Conservation (phyloP, 352 stramenopile species). For the Phytophthora syringae region DNA sequence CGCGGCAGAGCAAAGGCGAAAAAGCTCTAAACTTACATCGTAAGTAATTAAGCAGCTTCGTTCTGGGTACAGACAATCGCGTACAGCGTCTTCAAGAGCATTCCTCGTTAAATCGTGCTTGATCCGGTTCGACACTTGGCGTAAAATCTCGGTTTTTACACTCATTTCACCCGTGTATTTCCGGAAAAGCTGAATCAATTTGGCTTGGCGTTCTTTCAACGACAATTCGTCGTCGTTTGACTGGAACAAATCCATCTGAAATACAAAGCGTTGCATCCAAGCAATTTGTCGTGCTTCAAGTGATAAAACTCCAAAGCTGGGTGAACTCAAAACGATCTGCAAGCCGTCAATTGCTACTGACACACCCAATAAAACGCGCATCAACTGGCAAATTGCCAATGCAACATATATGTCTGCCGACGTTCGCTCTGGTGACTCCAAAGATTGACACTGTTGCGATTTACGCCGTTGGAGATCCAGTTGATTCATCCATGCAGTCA, state of each 20-base stretch:
- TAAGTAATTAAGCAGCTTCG: slow-evolving; percentile 38
- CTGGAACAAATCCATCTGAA: slow-evolving; percentile 43
- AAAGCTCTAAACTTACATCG: slow-evolving; percentile 42
- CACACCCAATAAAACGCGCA: slow-evolving; percentile 42
- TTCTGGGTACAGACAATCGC: slow-evolving; percentile 54
- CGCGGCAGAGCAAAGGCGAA: slow-evolving; percentile 43
- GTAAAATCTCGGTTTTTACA: slow-evolving; percentile 38
- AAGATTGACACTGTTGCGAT: not conserved
- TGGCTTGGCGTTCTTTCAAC: slow-evolving; percentile 17
- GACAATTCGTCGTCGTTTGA: slow-evolving; percentile 14
- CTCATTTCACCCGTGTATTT: slow-evolving; percentile 54
- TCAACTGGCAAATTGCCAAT: slow-evolving; percentile 57
- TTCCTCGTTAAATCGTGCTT: slow-evolving; percentile 20
- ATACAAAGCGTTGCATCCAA: slow-evolving; percentile 56
- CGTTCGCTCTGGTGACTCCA: not conserved
- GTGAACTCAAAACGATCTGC: slow-evolving; percentile 44
- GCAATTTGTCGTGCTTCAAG: slow-evolving; percentile 45
- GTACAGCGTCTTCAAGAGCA: slow-evolving; percentile 42
- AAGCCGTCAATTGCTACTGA: slow-evolving; percentile 47
- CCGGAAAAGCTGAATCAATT: slow-evolving; percentile 42
- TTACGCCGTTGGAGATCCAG: slow-evolving; percentile 19
- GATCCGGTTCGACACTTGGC: slow-evolving; percentile 36
- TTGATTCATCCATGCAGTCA: slow-evolving; percentile 51
- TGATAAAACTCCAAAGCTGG: slow-evolving; percentile 36
- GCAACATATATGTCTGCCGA: slow-evolving; percentile 44